These are phyloP conservation scores for Blumeria hordei DNA, from an alignment of 2,329 filamentous ascomycete genomes.

Conservation along the genomic window DNA sequence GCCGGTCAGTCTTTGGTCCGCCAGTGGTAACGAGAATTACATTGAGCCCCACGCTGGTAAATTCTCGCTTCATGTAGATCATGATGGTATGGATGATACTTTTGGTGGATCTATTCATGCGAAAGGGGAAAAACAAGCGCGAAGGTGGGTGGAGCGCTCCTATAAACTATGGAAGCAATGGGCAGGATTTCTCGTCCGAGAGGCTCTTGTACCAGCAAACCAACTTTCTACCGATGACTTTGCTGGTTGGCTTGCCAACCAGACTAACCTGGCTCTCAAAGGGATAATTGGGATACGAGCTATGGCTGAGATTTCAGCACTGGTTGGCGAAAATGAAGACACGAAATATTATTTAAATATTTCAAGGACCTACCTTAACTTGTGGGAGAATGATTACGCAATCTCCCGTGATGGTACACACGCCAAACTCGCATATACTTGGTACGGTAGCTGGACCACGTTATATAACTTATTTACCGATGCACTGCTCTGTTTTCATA, in stretches of 20 bases:
- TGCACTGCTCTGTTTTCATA: slow-evolving; percentile 57
- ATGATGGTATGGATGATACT: slow-evolving; percentile 32
- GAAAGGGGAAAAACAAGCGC: slow-evolving; percentile 29
- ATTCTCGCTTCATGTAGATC: slow-evolving; percentile 18
- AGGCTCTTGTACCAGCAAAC: slow-evolving; percentile 36
- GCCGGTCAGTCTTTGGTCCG: slow-evolving; percentile 33
- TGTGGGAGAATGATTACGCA: slow-evolving; percentile 36
- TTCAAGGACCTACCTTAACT: slow-evolving; percentile 35
- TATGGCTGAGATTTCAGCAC: slow-evolving; percentile 40
- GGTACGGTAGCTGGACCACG: slow-evolving; percentile 53
- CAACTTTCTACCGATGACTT: slow-evolving; percentile 50
- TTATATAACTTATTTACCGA: slow-evolving; percentile 49
- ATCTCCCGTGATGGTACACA: slow-evolving; percentile 41
- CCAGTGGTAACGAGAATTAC: slow-evolving; percentile 14
- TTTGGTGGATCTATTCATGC: slow-evolving; percentile 27
- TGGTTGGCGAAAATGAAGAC: slow-evolving; percentile 30
- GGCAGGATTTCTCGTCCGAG: slow-evolving; percentile 42
- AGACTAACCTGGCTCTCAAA: slow-evolving; percentile 51
- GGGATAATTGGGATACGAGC: slow-evolving; percentile 59
- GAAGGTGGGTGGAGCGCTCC: slow-evolving; percentile 35
- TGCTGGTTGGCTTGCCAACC: slow-evolving; percentile 41
- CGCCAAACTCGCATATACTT: slow-evolving; percentile 47
- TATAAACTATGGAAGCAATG: slow-evolving; percentile 45
- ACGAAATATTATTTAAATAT: slow-evolving; percentile 33
- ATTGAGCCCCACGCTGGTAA: slow-evolving; percentile 9